Conservation (phyloP, 345 rosid species). For the Mangifera indica region DNA sequence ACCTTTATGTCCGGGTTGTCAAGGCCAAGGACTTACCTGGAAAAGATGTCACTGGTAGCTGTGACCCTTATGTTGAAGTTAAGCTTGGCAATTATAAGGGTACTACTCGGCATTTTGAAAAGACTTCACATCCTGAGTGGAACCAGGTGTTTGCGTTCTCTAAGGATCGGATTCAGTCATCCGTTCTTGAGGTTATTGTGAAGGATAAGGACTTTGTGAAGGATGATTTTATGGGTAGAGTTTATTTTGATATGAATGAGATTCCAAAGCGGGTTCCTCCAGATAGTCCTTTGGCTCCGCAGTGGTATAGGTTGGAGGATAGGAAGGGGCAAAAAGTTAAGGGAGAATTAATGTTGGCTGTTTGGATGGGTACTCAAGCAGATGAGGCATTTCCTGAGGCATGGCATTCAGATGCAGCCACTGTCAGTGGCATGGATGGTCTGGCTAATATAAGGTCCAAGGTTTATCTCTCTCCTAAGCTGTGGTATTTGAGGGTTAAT, state of each 20-base stretch:
- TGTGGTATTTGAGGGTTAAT: slow-evolving; percentile 92
- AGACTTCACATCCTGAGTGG: slow-evolving; percentile 85
- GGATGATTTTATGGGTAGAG: slow-evolving; percentile 81
- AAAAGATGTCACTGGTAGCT: slow-evolving; percentile 79
- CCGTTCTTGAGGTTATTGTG: slow-evolving; percentile 69
- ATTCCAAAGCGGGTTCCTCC: slow-evolving; percentile 90
- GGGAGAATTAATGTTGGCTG: slow-evolving; percentile 92
- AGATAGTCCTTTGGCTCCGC: slow-evolving; percentile 89
- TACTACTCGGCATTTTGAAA: slow-evolving; percentile 75
- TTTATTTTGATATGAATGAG: slow-evolving; percentile 71
- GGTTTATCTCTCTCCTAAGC: slow-evolving; percentile 90
- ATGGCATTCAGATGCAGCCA: slow-evolving; percentile 95
- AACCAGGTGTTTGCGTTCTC: slow-evolving; percentile 87
- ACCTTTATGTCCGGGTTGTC: slow-evolving; percentile 86
- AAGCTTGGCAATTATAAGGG: slow-evolving; percentile 90
- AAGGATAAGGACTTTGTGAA: slow-evolving; percentile 81
- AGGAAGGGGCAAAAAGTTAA: slow-evolving; percentile 58
- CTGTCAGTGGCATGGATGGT: slow-evolving; percentile 71
- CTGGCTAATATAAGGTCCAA: slow-evolving; percentile 82
- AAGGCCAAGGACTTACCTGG: slow-evolving; percentile 87
- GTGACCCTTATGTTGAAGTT: slow-evolving; percentile 91
- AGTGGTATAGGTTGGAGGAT: slow-evolving; percentile 89
- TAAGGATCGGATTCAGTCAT: slow-evolving; percentile 78
- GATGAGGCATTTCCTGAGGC: slow-evolving; percentile 99
- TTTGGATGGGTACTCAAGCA: slow-evolving; percentile 97